Conservation (phyloP, 192 early-diverging fungal species). For the Helicostylum pulchrum region DNA sequence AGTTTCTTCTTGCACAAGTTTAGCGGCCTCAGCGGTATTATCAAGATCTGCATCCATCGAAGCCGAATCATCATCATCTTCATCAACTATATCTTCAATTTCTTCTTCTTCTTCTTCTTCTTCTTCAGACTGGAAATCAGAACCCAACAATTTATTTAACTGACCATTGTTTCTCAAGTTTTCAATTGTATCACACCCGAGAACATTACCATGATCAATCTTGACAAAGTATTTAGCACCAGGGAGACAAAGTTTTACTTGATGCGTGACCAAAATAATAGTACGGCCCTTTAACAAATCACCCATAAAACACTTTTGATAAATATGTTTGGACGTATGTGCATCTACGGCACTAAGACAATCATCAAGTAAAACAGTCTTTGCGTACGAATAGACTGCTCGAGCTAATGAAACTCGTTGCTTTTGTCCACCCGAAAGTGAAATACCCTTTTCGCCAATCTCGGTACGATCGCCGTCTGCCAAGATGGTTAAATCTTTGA, state of each 20-base stretch:
- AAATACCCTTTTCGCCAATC: slow-evolving; percentile 68
- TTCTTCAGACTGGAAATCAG: slow-evolving; percentile 7
- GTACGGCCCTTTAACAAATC: slow-evolving; percentile 73
- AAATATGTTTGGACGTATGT: slow-evolving; percentile 47
- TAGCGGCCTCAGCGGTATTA: neutral
- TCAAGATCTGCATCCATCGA: neutral
- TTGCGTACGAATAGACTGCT: slow-evolving; percentile 70
- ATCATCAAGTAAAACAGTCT: slow-evolving; percentile 78
- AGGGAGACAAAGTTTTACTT: slow-evolving; percentile 56
- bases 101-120: slow-evolving; percentile 1
- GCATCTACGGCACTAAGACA: slow-evolving; percentile 66
- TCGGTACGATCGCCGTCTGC: slow-evolving; percentile 67
- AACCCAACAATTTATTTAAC: slow-evolving; percentile 15
- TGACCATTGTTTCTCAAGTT: slow-evolving; percentile 13
- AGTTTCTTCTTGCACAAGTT: slow-evolving; percentile 3
- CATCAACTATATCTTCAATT: neutral
- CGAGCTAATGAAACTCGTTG: slow-evolving; percentile 77
- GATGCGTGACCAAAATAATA: slow-evolving; percentile 82
- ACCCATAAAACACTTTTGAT: slow-evolving; percentile 48
- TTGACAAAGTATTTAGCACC: slow-evolving; percentile 49
- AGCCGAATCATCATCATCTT: neutral
- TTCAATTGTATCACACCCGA: slow-evolving; percentile 8
- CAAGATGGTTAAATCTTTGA: slow-evolving; percentile 62
- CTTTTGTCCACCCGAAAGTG: slow-evolving; percentile 74
- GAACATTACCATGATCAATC: slow-evolving; percentile 49